A percentile compares a stretch with the other conserved stretches of the same genome.
These are phyloP conservation scores for Xenosphaeropsis pyriputrescens DNA, from an alignment of 2,329 filamentous ascomycete species.

Conservation along the genomic window DNA sequence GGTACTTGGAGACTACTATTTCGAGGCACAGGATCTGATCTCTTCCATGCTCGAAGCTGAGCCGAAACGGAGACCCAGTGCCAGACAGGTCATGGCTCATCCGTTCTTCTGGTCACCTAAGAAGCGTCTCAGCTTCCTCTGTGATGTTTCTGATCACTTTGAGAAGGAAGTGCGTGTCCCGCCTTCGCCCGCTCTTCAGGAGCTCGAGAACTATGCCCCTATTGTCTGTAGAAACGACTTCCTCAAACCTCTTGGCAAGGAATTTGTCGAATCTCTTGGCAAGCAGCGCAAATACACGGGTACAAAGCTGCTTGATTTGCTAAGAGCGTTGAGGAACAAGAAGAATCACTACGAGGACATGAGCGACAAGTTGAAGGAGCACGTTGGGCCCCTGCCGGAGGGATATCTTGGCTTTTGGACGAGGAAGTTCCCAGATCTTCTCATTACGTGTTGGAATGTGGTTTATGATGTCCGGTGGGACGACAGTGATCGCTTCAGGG, in stretches of 20 bases:
- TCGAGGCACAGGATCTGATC: slow-evolving; percentile 80
- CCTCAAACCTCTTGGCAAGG: slow-evolving; percentile 56
- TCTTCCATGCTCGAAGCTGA: slow-evolving; percentile 54
- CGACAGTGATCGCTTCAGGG: slow-evolving; percentile 42
- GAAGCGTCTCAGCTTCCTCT: slow-evolving; percentile 83
- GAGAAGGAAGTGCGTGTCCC: slow-evolving; percentile 83
- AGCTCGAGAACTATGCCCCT: slow-evolving; percentile 38
- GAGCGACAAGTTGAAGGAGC: slow-evolving; percentile 59
- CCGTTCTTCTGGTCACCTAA: slow-evolving; percentile 94
- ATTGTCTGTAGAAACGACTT: slow-evolving; percentile 58
- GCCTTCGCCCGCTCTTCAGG: slow-evolving; percentile 50
- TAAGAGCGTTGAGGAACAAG: slow-evolving; percentile 87
- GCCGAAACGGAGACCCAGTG: slow-evolving; percentile 48
- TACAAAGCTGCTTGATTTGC: slow-evolving; percentile 65
- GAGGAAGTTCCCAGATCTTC: slow-evolving; percentile 45
- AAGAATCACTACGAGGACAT: slow-evolving; percentile 97
- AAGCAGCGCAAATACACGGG: slow-evolving; percentile 95
- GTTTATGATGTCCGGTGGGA: slow-evolving; percentile 39
- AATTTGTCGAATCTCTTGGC: slow-evolving; percentile 78
- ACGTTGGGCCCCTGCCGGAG: slow-evolving; percentile 47
- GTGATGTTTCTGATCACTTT: slow-evolving; percentile 91
- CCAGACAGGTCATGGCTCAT: slow-evolving; percentile 71
- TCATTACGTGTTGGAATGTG: slow-evolving; percentile 52
- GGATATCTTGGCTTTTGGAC: slow-evolving; percentile 59
- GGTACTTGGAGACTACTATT: slow-evolving; percentile 66